A percentile compares a stretch with the other conserved stretches of the same genome.
Evolutionary conservation across 2,329 filamentous ascomycete genomes (phyloP).

Genomic region (Botryosphaeria dothidea): DNA sequence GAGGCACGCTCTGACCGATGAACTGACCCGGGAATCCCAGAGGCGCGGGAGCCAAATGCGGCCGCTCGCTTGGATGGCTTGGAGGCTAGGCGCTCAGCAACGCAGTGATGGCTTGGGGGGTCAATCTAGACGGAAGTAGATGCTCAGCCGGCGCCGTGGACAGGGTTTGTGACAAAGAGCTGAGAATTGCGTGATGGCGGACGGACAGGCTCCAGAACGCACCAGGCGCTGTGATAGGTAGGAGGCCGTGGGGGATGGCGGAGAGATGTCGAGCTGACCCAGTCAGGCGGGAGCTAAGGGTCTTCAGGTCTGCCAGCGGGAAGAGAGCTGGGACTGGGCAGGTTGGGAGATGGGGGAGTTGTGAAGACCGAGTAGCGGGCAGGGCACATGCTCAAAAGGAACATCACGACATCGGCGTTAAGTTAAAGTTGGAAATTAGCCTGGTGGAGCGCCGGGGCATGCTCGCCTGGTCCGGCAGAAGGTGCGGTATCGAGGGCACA

Average conservation of each 20-base stretch:
- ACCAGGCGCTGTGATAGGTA: conserved; percentile 6
- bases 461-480: too few relatives aligned
- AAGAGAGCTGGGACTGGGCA: background rate
- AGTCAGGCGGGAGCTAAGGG: background rate
- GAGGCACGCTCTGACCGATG: background rate
- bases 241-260: background rate
- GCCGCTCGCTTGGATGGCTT: conserved; percentile 10
- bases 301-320: background rate
- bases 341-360: background rate
- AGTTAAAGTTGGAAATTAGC: conserved; percentile 17
- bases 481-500: background rate
- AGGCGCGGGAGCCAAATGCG: background rate
- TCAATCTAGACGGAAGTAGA: conserved; percentile 10
- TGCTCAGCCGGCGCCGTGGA: background rate
- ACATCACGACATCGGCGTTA: conserved; percentile 13
- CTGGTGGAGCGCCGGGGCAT: background rate
- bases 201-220: background rate
- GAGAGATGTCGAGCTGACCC: background rate
- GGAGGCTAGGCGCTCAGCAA: background rate
- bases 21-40: background rate
- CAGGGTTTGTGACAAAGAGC: conserved; percentile 2
- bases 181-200: conserved; percentile 13
- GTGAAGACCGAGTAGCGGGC: background rate
- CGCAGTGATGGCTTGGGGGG: background rate
- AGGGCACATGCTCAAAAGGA: background rate